A percentile compares a stretch with the other conserved stretches of the same genome.
Conservation (phyloP, 768 basidiomycete genomes). For the Termitomyces sp. region DNA sequence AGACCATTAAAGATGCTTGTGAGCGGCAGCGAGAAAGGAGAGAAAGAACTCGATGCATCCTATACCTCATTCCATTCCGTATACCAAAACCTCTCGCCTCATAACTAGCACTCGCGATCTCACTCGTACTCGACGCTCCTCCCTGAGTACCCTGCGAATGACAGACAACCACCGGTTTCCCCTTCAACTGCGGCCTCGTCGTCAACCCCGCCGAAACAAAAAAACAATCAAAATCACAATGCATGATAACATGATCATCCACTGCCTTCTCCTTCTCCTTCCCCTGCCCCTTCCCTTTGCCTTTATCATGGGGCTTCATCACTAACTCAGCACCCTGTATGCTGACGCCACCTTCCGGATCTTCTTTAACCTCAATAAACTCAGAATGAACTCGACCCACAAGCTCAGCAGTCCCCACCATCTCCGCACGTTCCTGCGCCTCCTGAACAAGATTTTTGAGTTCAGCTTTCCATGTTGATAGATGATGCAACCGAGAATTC, state of each 20-base stretch:
- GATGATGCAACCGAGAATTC: slow-evolving; percentile 88
- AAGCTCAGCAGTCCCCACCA: slow-evolving; percentile 14
- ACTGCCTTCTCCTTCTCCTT: slow-evolving; percentile 55
- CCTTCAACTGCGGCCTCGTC: slow-evolving; percentile 72
- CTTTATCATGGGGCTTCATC: slow-evolving; percentile 40
- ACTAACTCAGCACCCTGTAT: slow-evolving; percentile 49
- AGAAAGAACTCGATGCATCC: neutral
- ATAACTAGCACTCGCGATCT: slow-evolving; percentile 92
- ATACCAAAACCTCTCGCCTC: slow-evolving; percentile 87
- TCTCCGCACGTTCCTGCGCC: slow-evolving; percentile 69
- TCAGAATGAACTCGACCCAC: slow-evolving; percentile 28
- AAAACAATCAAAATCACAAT: slow-evolving; percentile 95
- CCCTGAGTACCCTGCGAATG: slow-evolving; percentile 82
- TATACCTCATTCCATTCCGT: slow-evolving; percentile 91
- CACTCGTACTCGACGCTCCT: slow-evolving; percentile 78
- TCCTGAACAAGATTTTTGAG: slow-evolving; percentile 72
- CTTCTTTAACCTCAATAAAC: neutral
- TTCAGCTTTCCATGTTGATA: slow-evolving; percentile 91
- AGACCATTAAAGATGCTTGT: slow-evolving; percentile 36
- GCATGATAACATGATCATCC: slow-evolving; percentile 72
- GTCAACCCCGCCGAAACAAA: slow-evolving; percentile 91
- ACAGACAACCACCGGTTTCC: slow-evolving; percentile 91
- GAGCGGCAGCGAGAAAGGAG: slow-evolving; percentile 3
- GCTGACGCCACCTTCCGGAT: slow-evolving; percentile 30
- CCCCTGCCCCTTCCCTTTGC: slow-evolving; percentile 52